Conservation (phyloP, 2,329 filamentous ascomycete species). For the Colletotrichum endophyticum region DNA sequence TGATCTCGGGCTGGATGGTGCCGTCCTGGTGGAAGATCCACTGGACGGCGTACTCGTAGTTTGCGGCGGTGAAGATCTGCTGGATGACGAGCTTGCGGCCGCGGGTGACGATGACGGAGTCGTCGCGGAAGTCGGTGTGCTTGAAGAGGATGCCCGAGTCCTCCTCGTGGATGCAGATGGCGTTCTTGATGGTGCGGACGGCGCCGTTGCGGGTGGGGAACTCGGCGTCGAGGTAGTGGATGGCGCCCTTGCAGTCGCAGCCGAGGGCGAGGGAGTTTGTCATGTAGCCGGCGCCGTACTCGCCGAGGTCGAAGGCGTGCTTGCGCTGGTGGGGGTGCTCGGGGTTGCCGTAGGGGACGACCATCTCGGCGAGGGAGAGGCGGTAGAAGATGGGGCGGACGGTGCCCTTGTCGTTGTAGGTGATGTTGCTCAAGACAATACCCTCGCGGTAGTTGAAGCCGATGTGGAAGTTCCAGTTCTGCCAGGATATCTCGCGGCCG, state of each 20-base stretch:
- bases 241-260: slow-evolving; percentile 87
- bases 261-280: slow-evolving; percentile 78
- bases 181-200: slow-evolving; percentile 87
- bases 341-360: slow-evolving; percentile 86
- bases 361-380: slow-evolving; percentile 90
- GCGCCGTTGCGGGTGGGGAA: slow-evolving; percentile 81
- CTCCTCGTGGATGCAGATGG: slow-evolving; percentile 94
- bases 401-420: slow-evolving; percentile 82
- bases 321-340: slow-evolving; percentile 82
- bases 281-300: slow-evolving; percentile 85
- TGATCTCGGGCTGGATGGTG: slow-evolving; percentile 89
- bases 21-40: slow-evolving; percentile 95
- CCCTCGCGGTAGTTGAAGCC: slow-evolving; percentile 96
- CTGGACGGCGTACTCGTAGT: slow-evolving; percentile 82
- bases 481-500: slow-evolving; percentile 80
- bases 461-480: slow-evolving; percentile 92
- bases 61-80: slow-evolving; percentile 93
- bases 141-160: slow-evolving; percentile 93
- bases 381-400: slow-evolving; percentile 85
- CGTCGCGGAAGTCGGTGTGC: slow-evolving; percentile 91
- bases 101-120: slow-evolving; percentile 84
- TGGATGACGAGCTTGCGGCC: slow-evolving; percentile 86
- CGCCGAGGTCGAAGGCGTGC: slow-evolving; percentile 78
- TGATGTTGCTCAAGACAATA: slow-evolving; percentile 88
- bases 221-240: slow-evolving; percentile 88